Conservation (phyloP, 2,329 filamentous ascomycete species). For the Ophiobolus disseminans region DNA sequence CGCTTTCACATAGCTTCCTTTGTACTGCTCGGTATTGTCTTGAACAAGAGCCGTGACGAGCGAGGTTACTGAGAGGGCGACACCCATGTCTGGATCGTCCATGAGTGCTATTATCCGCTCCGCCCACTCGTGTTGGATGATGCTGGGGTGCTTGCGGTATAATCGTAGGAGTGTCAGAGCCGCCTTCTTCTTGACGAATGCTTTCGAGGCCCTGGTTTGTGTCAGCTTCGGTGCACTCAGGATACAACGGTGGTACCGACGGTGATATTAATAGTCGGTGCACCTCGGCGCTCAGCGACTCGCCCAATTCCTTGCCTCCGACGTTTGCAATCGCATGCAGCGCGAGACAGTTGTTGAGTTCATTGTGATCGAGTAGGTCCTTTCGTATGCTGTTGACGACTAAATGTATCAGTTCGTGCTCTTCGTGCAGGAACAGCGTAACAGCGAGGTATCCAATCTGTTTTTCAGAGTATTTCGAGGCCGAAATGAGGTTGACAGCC, state of each 20-base stretch:
- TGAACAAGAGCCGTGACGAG: conserved; percentile 93
- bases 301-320: conserved; percentile 94
- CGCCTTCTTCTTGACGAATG: conserved; percentile 99
- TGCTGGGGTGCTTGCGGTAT: conserved; percentile 92
- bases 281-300: conserved; percentile 89
- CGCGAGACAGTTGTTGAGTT: conserved; percentile 95
- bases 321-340: conserved; percentile 98
- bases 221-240: conserved; percentile 21
- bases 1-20: conserved; percentile 91
- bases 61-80: conserved; percentile 93
- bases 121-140: conserved; percentile 95
- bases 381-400: conserved; percentile 99
- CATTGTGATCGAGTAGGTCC: conserved; percentile 91
- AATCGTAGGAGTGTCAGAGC: conserved; percentile 89
- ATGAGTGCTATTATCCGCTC: conserved; percentile 98
- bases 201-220: conserved; percentile 74
- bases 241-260: conserved; percentile 60
- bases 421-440: conserved; percentile 94
- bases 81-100: conserved; percentile 94
- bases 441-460: conserved; percentile 98
- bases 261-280: conserved; percentile 93
- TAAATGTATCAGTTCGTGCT: conserved; percentile 93
- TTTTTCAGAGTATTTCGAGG: conserved; percentile 97
- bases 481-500: conserved; percentile 96
- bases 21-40: conserved; percentile 93